Evolutionary conservation across 345 rosid species (phyloP), one percentile per base, ranked within the genome.

Genomic region (Brassica incana): DNA sequence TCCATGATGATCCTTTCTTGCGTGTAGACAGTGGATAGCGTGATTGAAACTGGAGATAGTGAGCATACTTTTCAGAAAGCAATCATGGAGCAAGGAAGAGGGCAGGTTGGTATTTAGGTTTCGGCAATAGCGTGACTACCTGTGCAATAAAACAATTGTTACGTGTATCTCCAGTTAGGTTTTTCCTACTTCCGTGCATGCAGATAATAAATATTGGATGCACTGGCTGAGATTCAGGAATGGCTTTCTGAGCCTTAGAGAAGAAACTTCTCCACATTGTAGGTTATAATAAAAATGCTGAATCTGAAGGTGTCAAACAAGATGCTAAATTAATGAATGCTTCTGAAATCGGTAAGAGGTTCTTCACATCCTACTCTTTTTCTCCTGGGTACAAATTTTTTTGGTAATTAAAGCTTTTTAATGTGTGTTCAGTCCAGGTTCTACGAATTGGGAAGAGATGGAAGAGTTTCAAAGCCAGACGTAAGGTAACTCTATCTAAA

Each of bases 211-310:
- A 40, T 8, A 10, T 40, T 40, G 88, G 96, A 91, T 76, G 91
- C 96, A 35, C 76, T 95, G 50, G 97, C 96, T 23, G 99, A 95
- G 93, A 95, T 95, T 87, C 98, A 95, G 73, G 99, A 91, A 83
- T 95, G 97, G 27, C 97, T 29, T 93, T 90, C 23, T 77, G 89
- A 82, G 98, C 90, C 16, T 79, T 95, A 71, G 97, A 93, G 80
- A 86, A 77, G 84, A 93, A 93, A 80, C 96, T 95, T 67, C 86
- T 95, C 50, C n/a, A 43, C 50, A 9, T 9, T 43, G 50, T 43
- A 43, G 50, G n/a, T 43, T 43, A 43, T 40, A 9, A 40, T 40
- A 40, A 43, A 43, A 43, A 20, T 36, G 43, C 43, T 6, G 43
- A 36, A 36, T 36, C 43, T 36, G 43, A 36, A 36, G 2, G 43